These are phyloP conservation scores for Anisodus acutangulus DNA, from an alignment of 257 asterid species.

Conservation along the genomic window DNA sequence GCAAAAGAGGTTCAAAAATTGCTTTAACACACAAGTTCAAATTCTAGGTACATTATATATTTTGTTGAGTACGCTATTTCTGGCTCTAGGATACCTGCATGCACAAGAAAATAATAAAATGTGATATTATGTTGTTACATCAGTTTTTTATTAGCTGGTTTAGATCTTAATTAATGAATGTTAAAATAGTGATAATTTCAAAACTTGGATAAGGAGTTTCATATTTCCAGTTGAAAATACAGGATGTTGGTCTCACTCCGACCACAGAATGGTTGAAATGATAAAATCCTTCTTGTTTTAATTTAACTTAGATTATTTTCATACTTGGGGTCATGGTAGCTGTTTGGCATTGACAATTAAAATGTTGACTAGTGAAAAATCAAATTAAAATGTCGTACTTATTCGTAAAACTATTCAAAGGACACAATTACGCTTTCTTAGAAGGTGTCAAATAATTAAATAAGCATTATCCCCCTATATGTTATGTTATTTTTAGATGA, in stretches of 20 bases:
- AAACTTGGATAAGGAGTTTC: background rate
- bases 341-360: constrained; percentile 21
- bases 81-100: too few relatives aligned
- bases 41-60: too few relatives aligned
- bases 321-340: background rate
- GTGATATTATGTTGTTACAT: background rate
- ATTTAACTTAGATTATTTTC: background rate
- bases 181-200: background rate
- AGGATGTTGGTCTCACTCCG: constrained; percentile 12
- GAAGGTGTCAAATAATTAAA: background rate
- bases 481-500: too few relatives aligned
- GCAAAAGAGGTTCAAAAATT: too few relatives aligned
- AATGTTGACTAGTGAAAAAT: background rate
- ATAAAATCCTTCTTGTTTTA: constrained; percentile 7
- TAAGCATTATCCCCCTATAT: too few relatives aligned
- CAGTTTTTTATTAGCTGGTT: background rate
- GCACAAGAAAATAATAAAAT: too few relatives aligned
- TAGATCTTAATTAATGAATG: background rate
- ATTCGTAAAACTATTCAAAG: background rate
- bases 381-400: background rate
- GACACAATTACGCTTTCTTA: constrained; percentile 8
- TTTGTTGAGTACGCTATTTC: too few relatives aligned
- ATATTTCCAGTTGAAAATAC: background rate
- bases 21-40: too few relatives aligned
- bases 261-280: constrained; percentile 9